Evolutionary conservation across 768 basidiomycete genomes (phyloP).

Genomic region (Tylopilus intermedius): DNA sequence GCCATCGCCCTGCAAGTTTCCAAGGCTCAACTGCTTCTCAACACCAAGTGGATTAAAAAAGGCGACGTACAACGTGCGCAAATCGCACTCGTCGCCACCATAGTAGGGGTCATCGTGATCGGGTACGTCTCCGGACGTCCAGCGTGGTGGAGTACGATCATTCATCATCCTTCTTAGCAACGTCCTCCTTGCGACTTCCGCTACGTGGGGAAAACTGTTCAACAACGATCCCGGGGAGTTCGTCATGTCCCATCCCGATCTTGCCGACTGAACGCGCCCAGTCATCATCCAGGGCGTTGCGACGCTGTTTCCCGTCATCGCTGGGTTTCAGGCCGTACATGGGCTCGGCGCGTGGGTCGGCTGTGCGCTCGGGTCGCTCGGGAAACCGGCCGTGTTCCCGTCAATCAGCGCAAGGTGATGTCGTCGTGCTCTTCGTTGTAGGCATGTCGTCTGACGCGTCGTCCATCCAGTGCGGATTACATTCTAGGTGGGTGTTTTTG

Average conservation of each 20-base stretch:
- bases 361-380: slow-evolving; percentile 14
- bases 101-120: slow-evolving; percentile 12
- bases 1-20: not conserved
- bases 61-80: slow-evolving; percentile 18
- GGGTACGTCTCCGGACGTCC: not conserved
- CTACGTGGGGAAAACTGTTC: slow-evolving; percentile 55
- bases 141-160: not conserved
- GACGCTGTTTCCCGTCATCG: slow-evolving; percentile 42
- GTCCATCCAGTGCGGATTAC: slow-evolving; percentile 15
- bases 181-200: slow-evolving; percentile 40
- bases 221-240: slow-evolving; percentile 46
- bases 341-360: slow-evolving; percentile 21
- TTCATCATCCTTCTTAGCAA: slow-evolving; percentile 24
- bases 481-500: slow-evolving; percentile 28
- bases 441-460: not conserved
- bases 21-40: not conserved
- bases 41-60: slow-evolving; percentile 17
- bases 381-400: slow-evolving; percentile 20
- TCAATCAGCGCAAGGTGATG: slow-evolving; percentile 21
- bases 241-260: not conserved
- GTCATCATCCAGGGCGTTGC: slow-evolving; percentile 44
- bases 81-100: slow-evolving; percentile 16
- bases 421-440: not conserved
- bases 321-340: slow-evolving; percentile 22
- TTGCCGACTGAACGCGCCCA: slow-evolving; percentile 14